phyloP scores from a whole-genome alignment of 1,284 basidiomycete species.

The Mixia osmundae region DNA sequence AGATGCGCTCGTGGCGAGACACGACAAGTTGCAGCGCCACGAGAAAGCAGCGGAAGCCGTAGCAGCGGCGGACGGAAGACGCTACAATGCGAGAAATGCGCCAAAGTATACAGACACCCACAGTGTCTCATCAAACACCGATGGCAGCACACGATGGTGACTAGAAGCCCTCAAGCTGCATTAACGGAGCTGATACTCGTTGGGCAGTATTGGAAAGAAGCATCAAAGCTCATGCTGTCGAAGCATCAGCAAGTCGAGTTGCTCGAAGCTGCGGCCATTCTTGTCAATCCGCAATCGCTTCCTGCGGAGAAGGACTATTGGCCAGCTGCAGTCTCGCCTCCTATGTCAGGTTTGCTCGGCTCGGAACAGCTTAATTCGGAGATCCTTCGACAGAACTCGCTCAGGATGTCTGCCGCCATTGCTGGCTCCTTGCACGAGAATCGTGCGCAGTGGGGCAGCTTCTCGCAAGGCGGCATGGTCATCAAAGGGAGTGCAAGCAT shows the following conservation, averaged over 20 bases:
- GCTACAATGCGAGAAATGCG: constrained; percentile 1
- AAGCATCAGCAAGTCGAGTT: constrained; percentile 1
- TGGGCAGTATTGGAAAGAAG: background rate
- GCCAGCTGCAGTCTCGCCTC: constrained; percentile 31
- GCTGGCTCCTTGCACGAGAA: background rate
- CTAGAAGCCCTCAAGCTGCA: background rate
- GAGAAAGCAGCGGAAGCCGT: background rate
- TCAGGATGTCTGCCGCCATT: background rate
- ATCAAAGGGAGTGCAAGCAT: background rate
- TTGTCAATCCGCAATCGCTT: constrained; percentile 36
- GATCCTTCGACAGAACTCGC: constrained; percentile 3
- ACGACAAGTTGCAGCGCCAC: background rate
- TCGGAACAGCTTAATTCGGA: constrained; percentile 23
- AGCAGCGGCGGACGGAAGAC: background rate
- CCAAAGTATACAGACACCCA: constrained; percentile 1
- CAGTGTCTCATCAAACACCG: constrained; percentile 2
- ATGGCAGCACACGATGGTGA: background rate
- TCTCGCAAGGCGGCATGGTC: background rate
- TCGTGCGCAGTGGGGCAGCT: background rate
- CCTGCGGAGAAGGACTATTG: constrained; percentile 77
- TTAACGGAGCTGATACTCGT: background rate
- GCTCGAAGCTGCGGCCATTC: constrained; percentile 55
- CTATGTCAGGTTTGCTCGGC: constrained; percentile 24
- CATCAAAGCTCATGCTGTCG: background rate
- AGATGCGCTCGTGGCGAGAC: no score